Evolutionary conservation across 2,329 filamentous ascomycete species (phyloP), one percentile per base, ranked within the genome.

Genomic region (Lizonia empirigonia): DNA sequence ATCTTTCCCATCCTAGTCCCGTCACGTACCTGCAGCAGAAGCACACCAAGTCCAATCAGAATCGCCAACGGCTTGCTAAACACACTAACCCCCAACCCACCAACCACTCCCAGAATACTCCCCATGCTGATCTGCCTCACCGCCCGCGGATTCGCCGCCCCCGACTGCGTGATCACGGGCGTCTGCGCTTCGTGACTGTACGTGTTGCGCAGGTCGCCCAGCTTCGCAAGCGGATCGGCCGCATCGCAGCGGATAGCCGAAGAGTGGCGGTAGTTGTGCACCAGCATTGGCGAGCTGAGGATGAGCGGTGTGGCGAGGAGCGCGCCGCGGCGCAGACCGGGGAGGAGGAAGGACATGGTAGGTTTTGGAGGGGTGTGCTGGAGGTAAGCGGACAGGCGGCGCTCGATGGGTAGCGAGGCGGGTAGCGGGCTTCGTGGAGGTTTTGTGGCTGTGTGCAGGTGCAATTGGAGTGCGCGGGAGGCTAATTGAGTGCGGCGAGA

Each of bases 11-110:
- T 12, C 19, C 1, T 29, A 44, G 37, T 36, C 20, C 10, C 20
- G 7, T 8, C 12, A 50, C 78, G 57, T 76, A 88, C 86, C 75
- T 89, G 84, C 13, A 88, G 65, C 23, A 82, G 77, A 12, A 89
- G 76, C 19, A 89, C 81, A 8, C 85, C 72, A 10, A 90, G 65
- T 0, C 88, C 88, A 16, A 88, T 74, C 16, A 92, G 69, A 13
- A 91, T 64, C 1, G 87, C 86, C 38, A 92, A 75, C 1, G 86
- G 84, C 66, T 84, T 84, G 7, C 87, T 90, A 70, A 92, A 90
- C 13, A 87, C 76, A 51, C 85, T 85, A 20, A 91, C 79, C 0
- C 86, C 74, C 24, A 92, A 63, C 1, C 88, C 88, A 3, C 80
- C 74, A 8, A 73, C 34, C 24, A 72, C 60, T 3, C 68, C 78